Conservation (phyloP, 768 basidiomycete species). For the Coprinopsis strossmayeri region DNA sequence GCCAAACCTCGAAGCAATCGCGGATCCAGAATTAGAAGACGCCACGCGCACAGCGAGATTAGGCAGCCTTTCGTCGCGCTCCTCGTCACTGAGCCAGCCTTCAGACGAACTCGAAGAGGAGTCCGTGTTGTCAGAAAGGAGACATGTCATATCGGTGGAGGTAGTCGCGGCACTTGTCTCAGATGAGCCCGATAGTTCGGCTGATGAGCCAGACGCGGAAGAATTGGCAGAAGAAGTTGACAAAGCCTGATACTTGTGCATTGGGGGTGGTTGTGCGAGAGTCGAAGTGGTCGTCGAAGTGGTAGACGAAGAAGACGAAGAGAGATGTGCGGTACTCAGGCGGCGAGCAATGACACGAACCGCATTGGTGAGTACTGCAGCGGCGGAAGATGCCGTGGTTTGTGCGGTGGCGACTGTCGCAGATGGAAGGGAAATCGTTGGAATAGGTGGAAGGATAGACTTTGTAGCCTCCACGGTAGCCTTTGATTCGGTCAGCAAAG, state of each 20-base stretch:
- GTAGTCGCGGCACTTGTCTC: neutral
- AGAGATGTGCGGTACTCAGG: conserved; percentile 39
- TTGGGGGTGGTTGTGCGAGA: conserved; percentile 6
- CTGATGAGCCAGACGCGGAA: conserved; percentile 1
- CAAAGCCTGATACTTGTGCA: conserved; percentile 10
- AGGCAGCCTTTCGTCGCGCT: conserved; percentile 42
- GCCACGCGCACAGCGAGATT: conserved; percentile 21
- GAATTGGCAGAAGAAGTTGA: conserved; percentile 28
- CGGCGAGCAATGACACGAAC: conserved; percentile 57
- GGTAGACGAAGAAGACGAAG: conserved; percentile 19
- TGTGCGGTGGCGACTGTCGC: conserved; percentile 2
- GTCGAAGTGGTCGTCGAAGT: conserved; percentile 10
- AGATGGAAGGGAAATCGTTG: neutral
- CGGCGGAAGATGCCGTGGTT: conserved; percentile 10
- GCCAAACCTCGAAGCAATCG: conserved; percentile 20
- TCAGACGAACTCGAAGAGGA: conserved; percentile 49
- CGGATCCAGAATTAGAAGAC: conserved; percentile 19
- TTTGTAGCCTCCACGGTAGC: neutral
- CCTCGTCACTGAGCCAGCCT: conserved; percentile 44
- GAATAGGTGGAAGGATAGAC: neutral
- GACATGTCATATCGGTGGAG: conserved; percentile 52
- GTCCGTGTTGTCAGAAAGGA: conserved; percentile 52
- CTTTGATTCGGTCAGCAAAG: conserved; percentile 1
- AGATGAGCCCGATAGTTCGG: neutral
- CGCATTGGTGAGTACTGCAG: conserved; percentile 37